phyloP scores from a whole-genome alignment of 2,329 filamentous ascomycete species.

The Cladosporium sp. region DNA sequence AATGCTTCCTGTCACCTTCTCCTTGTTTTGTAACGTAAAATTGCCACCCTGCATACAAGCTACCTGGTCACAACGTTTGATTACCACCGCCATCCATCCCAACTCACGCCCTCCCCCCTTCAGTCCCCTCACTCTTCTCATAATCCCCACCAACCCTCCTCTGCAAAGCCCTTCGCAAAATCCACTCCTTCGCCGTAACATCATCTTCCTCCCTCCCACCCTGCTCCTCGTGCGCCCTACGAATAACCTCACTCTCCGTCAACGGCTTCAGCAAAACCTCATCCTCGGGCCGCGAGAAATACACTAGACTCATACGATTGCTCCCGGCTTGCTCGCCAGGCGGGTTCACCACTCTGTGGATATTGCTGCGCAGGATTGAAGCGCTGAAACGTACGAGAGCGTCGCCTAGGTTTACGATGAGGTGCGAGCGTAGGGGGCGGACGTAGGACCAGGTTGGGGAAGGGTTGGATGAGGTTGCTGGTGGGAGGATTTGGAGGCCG shows the following conservation, averaged over 20 bases:
- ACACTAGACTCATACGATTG: slow-evolving; percentile 55
- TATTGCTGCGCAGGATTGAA: slow-evolving; percentile 39
- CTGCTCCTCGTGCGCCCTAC: slow-evolving; percentile 22
- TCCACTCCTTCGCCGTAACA: slow-evolving; percentile 42
- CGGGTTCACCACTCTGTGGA: slow-evolving; percentile 53
- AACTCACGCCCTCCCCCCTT: slow-evolving; percentile 23
- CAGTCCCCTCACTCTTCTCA: slow-evolving; percentile 38
- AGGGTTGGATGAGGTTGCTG: slow-evolving; percentile 23
- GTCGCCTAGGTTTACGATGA: slow-evolving; percentile 52
- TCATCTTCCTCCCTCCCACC: slow-evolving; percentile 34
- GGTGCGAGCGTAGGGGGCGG: slow-evolving; percentile 50
- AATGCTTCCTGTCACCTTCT: not conserved
- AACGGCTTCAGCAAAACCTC: slow-evolving; percentile 45
- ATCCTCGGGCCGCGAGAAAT: slow-evolving; percentile 55
- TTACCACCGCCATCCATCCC: not conserved
- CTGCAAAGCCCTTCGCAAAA: slow-evolving; percentile 42
- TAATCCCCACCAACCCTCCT: slow-evolving; percentile 36
- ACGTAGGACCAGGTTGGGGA: slow-evolving; percentile 54
- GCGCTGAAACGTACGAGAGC: slow-evolving; percentile 48
- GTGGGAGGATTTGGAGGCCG: slow-evolving; percentile 55
- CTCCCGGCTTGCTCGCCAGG: slow-evolving; percentile 48
- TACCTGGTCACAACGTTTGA: no score
- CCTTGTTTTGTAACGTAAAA: not conserved
- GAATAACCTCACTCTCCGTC: slow-evolving; percentile 34
- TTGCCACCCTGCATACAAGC: not conserved